Base-by-base conservation (phyloP, 257 asterid species). In the Solanum chiquidenum region DNA sequence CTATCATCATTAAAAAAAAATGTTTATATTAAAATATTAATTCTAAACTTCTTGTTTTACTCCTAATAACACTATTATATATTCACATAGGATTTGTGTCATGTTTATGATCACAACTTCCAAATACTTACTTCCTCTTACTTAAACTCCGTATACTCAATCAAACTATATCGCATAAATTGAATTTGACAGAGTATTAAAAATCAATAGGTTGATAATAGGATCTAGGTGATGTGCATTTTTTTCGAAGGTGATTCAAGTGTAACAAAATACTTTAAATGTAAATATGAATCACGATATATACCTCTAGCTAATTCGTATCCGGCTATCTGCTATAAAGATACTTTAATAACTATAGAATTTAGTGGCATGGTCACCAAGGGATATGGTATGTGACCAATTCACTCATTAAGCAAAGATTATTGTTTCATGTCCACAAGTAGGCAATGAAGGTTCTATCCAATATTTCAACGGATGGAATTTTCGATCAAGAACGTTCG, bases 401-500 rank as follows among this genome's bases (percentile, higher is more conserved):
- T 68, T 68, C 18, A 68, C 4, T 0, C 34, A 46, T 46, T 46
- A 46, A 46, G 18, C 20, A 46, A 46, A 46, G 55, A 12, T 46
- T 46, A 12, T 49, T 49, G 58, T 5, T 44, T 14, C 3, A 0
- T 49, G 21, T 49, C 58, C 21, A 49, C 58, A 14, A 49, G 58
- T 49, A 14, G 58, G 58, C 58, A 49, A 14, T 14, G 3, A 49
- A 49, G 58, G 58, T 11, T 42, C 49, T 42, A 42, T 42, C 14
- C 49, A 42, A 11, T 42, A 11, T 42, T 42, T 1, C 5, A 42
- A 42, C 14, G 13, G 2, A 13, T 13, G 2, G 3, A 46, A 46
- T 0, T 49, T 49, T 5, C 0, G 21, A 49, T 14, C 21, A 49
- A 13, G 58, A 49, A 5, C 7, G 7, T 49, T 3, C 1, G 3